Conservation (phyloP, 805 yeast species). For the Pichia cabralensis region DNA sequence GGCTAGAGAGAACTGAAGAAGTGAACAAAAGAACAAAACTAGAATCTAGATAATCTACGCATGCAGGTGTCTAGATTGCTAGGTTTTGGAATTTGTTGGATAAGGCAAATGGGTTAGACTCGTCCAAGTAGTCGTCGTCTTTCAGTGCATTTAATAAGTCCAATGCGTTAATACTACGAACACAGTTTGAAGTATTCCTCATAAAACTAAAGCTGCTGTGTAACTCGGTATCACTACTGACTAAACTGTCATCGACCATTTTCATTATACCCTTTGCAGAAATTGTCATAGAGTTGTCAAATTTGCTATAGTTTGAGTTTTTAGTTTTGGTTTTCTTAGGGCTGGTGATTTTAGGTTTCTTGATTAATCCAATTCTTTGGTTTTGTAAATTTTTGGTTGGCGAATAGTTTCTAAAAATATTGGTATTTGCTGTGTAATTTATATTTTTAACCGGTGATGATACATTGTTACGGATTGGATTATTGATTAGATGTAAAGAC, state of each 20-base stretch:
- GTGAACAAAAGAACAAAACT: too few species aligned
- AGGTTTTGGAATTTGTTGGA: slow-evolving; percentile 1
- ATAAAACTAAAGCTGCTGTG: slow-evolving; percentile 13
- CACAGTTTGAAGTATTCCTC: slow-evolving; percentile 6
- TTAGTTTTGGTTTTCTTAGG: slow-evolving; percentile 6
- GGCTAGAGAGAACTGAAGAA: too few species aligned
- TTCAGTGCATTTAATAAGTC: slow-evolving; percentile 22
- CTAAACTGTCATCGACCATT: slow-evolving; percentile 31
- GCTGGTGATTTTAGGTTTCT: too few species aligned
- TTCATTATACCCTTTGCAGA: slow-evolving; percentile 28
- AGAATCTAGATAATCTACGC: too few species aligned
- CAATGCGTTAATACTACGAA: slow-evolving; percentile 22
- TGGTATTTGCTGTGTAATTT: too few species aligned
- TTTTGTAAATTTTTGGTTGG: too few species aligned
- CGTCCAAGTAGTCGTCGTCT: too few species aligned
- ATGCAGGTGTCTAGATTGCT: not conserved
- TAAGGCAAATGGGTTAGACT: slow-evolving; percentile 3
- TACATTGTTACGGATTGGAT: too few species aligned
- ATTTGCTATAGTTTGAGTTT: slow-evolving; percentile 17
- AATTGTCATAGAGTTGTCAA: slow-evolving; percentile 28
- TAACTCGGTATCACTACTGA: slow-evolving; percentile 27
- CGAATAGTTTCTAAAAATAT: too few species aligned
- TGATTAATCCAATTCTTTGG: slow-evolving; percentile 7
- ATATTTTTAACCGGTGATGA: too few species aligned
- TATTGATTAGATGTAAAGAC: too few species aligned